phyloP scores from a whole-genome alignment of 1,139 yeast genomes.

The Wickerhamomyces sp. region DNA sequence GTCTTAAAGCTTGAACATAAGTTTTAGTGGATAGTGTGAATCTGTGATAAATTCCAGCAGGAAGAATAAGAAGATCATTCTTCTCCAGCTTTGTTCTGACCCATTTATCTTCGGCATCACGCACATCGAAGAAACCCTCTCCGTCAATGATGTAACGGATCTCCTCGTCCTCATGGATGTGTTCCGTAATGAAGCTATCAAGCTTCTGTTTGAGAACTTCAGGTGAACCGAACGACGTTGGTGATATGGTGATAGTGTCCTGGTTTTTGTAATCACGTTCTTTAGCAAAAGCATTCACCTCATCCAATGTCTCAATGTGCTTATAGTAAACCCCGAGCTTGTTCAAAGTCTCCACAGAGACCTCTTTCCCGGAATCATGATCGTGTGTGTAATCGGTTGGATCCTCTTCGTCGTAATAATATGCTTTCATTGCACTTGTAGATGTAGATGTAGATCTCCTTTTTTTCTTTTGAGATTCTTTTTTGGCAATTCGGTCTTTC shows the following conservation, averaged over 20 bases:
- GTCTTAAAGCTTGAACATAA: conserved; percentile 70
- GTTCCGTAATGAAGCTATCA: conserved; percentile 74
- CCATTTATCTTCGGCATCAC: conserved; percentile 66
- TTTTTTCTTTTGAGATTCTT: too few relatives aligned
- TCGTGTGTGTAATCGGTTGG: conserved; percentile 64
- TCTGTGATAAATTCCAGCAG: conserved; percentile 92
- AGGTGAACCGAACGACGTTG: conserved; percentile 61
- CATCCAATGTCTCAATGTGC: conserved; percentile 45
- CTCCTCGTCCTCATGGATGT: conserved; percentile 95
- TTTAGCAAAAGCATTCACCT: conserved; percentile 62
- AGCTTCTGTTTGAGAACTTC: conserved; percentile 62
- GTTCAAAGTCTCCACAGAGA: conserved; percentile 44
- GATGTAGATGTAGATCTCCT: too few relatives aligned
- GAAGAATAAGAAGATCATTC: conserved; percentile 70
- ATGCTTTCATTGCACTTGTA: conserved; percentile 48
- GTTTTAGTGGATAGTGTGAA: conserved; percentile 68
- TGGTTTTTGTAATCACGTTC: conserved; percentile 76
- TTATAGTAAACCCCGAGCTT: conserved; percentile 69
- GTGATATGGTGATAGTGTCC: conserved; percentile 63
- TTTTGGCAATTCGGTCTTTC: too few relatives aligned
- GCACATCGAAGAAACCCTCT: conserved; percentile 87
- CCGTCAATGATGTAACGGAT: conserved; percentile 88
- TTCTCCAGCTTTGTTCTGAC: conserved; percentile 61
- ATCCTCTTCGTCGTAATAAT: conserved; percentile 68
- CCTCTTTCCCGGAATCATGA: conserved; percentile 67